Conservation (phyloP, 192 early-diverging fungal genomes). For the Rhizophagus sp. region DNA sequence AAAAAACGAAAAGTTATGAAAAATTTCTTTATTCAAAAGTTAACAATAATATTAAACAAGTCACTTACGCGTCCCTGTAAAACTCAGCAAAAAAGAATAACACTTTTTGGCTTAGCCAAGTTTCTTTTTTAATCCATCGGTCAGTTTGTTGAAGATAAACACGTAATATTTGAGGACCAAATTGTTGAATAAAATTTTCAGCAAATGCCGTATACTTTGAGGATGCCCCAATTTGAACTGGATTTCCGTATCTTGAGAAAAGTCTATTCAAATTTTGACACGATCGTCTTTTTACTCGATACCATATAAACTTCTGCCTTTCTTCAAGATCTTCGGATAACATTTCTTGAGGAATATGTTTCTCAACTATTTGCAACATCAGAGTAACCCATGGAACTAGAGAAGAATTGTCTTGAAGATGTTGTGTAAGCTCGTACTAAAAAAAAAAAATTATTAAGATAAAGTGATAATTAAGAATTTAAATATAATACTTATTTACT, state of each 20-base stretch:
- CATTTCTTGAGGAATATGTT: conserved; percentile 55
- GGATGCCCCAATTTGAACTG: conserved; percentile 56
- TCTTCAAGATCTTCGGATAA: conserved; percentile 67
- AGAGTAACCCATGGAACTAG: conserved; percentile 89
- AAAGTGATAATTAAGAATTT: too few species aligned
- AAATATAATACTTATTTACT: conserved; percentile 26
- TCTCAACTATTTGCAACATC: conserved; percentile 79
- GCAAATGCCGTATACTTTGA: conserved; percentile 67
- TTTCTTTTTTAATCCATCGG: conserved; percentile 65
- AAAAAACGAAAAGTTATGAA: conserved; percentile 1
- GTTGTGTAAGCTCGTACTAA: conserved; percentile 54
- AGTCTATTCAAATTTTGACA: conserved; percentile 84
- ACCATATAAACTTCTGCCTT: conserved; percentile 79
- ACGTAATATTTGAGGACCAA: conserved; percentile 86
- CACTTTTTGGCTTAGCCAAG: conserved; percentile 73
- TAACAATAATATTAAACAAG: background rate
- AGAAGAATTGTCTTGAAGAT: conserved; percentile 64
- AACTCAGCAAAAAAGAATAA: conserved; percentile 74
- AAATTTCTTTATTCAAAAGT: background rate
- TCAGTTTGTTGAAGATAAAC: conserved; percentile 87
- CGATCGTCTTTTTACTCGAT: conserved; percentile 97
- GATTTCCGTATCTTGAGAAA: conserved; percentile 74
- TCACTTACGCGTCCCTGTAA: conserved; percentile 67
- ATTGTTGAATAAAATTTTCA: conserved; percentile 81
- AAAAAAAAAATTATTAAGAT: too few species aligned